These are phyloP conservation scores for Plasmodium gonderi DNA, from an alignment of 169 alveolate genomes.

Conservation along the genomic window DNA sequence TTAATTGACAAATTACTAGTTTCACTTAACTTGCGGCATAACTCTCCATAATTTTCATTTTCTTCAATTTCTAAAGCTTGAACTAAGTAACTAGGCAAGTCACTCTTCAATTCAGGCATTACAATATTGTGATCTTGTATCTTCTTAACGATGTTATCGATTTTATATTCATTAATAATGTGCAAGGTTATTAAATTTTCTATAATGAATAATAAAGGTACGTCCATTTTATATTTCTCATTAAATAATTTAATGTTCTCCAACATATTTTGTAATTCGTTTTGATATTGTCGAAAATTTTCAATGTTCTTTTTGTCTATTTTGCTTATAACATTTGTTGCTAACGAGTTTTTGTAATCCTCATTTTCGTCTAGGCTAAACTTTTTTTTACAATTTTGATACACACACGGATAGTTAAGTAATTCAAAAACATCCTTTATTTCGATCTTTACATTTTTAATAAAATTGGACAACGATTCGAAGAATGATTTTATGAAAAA, in stretches of 20 bases:
- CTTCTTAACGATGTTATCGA: constrained; percentile 50
- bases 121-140: constrained; percentile 65
- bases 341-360: constrained; percentile 12
- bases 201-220: constrained; percentile 39
- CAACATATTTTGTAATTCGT: constrained; percentile 37
- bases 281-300: constrained; percentile 45
- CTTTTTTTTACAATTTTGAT: constrained; percentile 65
- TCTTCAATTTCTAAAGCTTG: constrained; percentile 58
- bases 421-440: constrained; percentile 70
- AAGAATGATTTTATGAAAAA: constrained; percentile 53
- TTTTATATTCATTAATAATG: constrained; percentile 67
- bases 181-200: constrained; percentile 63
- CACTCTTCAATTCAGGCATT: constrained; percentile 69
- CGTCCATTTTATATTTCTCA: constrained; percentile 69
- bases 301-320: constrained; percentile 64
- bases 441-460: constrained; percentile 68
- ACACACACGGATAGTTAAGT: constrained; percentile 75
- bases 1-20: constrained; percentile 36
- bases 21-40: constrained; percentile 36
- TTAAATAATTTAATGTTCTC: constrained; percentile 25
- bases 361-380: constrained; percentile 63
- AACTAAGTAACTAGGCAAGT: constrained; percentile 38
- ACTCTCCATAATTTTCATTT: not conserved
- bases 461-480: constrained; percentile 68
- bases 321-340: constrained; percentile 67